phyloP scores from a whole-genome alignment of 768 basidiomycete species.

The Coprinopsis sp. region DNA sequence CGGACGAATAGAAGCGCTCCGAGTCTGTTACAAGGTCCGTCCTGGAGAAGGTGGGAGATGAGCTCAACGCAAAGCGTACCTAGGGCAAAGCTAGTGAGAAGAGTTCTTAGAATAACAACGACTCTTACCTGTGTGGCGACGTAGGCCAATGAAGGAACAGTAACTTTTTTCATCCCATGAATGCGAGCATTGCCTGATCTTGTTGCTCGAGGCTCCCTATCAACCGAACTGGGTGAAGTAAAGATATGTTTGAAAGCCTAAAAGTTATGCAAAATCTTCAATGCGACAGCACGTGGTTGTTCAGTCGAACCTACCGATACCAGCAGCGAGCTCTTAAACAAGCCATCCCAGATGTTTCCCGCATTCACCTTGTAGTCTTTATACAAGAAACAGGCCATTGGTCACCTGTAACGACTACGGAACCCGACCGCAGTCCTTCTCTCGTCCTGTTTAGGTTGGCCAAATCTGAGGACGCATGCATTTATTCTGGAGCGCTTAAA shows the following conservation, averaged over 20 bases:
- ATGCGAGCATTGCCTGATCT: slow-evolving; percentile 1
- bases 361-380: background rate
- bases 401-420: background rate
- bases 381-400: background rate
- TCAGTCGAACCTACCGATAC: background rate
- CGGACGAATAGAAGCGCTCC: background rate
- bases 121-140: slow-evolving; percentile 7
- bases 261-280: background rate
- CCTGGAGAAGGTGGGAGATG: background rate
- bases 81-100: background rate
- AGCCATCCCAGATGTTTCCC: background rate
- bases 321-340: background rate
- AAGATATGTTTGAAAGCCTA: slow-evolving; percentile 7
- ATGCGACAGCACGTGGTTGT: background rate
- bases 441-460: background rate
- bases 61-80: background rate
- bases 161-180: slow-evolving; percentile 3
- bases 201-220: background rate
- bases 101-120: background rate
- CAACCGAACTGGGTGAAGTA: slow-evolving; percentile 6
- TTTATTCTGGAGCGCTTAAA: too few species aligned
- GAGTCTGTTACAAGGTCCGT: background rate
- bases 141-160: slow-evolving; percentile 5
- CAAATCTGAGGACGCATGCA: too few species aligned
- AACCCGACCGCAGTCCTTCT: background rate